These are phyloP conservation scores for Corinectria fuckeliana DNA, from an alignment of 2,329 filamentous ascomycete genomes.

Conservation along the genomic window DNA sequence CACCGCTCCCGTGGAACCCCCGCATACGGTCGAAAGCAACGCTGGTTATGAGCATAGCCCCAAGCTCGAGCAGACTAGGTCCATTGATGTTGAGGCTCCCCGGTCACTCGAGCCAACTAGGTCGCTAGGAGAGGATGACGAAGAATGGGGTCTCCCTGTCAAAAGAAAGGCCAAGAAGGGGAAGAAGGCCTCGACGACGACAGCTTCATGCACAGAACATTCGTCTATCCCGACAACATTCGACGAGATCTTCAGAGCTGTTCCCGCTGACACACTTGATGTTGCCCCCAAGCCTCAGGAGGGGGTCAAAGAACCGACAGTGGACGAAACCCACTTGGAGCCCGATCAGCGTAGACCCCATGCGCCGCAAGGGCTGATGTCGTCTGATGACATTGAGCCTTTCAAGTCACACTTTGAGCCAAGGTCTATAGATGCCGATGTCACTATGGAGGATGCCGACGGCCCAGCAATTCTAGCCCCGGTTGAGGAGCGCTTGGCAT, in stretches of 20 bases:
- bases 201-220: background rate
- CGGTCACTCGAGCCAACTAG: background rate
- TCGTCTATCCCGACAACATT: background rate
- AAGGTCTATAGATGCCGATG: background rate
- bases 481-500: background rate
- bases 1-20: background rate
- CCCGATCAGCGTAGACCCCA: background rate
- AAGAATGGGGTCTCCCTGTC: conserved; percentile 24
- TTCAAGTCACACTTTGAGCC: background rate
- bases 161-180: conserved; percentile 44
- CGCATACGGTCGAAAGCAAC: background rate
- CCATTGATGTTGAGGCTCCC: background rate
- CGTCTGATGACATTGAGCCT: background rate
- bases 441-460: background rate
- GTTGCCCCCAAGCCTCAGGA: background rate
- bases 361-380: background rate
- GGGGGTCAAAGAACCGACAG: background rate
- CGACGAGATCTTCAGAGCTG: background rate
- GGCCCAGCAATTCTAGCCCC: background rate
- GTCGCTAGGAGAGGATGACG: conserved; percentile 11
- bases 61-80: background rate
- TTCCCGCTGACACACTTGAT: background rate
- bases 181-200: conserved; percentile 12
- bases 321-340: background rate
- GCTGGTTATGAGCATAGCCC: background rate